Evolutionary conservation across 148 eudicot genomes (phyloP), one percentile per base, ranked within the genome.

Genomic region (Chenopodium berlandieri): DNA sequence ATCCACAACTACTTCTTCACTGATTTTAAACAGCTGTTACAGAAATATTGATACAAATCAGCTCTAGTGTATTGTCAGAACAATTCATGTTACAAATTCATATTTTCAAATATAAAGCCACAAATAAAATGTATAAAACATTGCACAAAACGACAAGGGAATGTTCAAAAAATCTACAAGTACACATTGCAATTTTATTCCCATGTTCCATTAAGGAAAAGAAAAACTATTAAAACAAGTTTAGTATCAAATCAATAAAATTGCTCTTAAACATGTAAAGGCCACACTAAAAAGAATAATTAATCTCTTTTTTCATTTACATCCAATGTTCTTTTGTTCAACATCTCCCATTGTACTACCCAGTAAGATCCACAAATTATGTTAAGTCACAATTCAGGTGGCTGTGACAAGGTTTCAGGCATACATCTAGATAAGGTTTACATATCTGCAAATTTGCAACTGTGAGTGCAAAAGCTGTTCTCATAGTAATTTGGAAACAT

Each of bases 1-100:
- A 82, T 96, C 99, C 19, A 96, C 95, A 81, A 96, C 99, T 13
- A 96, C 94, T 84, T 94, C 98, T 85, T 96, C 99, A 73, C 99
- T 92, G 82, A 94, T 92, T 86, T 96, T 96, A 79, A 96, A 96
- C n/a, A 96, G 88, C 99, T 96, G 97, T 86, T 77, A 47, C 70
- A 66, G 40, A 9, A 74, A 50, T 23, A 20, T 73, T 73, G 52
- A 58, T 62, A 67, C 44, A 7, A 63, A 52, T 64, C 37, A 75
- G 40, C 31, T 20, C 34, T 52, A 32, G 25, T 5, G 47, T 20
- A 27, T 40, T 9, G 23, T 30, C 63, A 16, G 6, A 14, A 20
- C 25, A 56, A 25, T 9, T 62, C 34, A 80, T 62, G 74, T 44
- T 30, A 2, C 32, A 4, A 3, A 2, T 34, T 34, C 40, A 34